Evolutionary conservation across 495 filamentous ascomycete genomes (phyloP), one percentile per base, ranked within the genome.

Genomic region (Annulohypoxylon bovei): DNA sequence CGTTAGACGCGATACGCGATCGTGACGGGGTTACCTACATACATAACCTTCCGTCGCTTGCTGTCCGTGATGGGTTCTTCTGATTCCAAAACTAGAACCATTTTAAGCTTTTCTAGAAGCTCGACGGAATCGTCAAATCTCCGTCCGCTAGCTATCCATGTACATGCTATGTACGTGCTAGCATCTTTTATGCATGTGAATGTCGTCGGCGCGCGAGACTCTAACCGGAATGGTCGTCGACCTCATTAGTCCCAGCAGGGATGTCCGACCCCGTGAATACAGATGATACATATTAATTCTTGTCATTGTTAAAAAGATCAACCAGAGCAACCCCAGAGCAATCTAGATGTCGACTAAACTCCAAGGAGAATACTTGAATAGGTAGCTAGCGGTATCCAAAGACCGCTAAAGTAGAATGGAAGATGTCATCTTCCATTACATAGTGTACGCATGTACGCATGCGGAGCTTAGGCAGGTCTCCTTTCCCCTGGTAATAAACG

Each of bases 81-180:
- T 47, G 7, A 53, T 30, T 40, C 40, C 49, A 56, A 42, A 57
- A 18, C 28, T 33, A 35, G 28, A 65, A 30, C 53, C 62, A 61
- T 50, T 64, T 72, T 68, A 61, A 59, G 60, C 49, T 68, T 68
- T 72, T 72, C 70, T 72, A 68, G 70, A 72, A 72, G 70, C 67
- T 25, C 61, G 67, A 65, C 61, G 62, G 67, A 70, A 65, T 55
- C 55, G 40, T 54, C 59, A 70, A 65, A 70, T 65, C 61, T 65
- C 61, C 67, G 62, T 23, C 55, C 46, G 47, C 54, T 68, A 61
- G 33, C 22, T 53, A 52, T 30, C 14, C 33, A 53, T 33, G 23
- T 50, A 58, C 23, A 7, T 46, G 28, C 37, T 46, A 52, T 53
- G 20, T 39, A 32, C 22, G 22, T 50, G 25, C 25, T 50, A 50